Percentiles rank a stretch among this genome's conserved stretches.
phyloP scores from a whole-genome alignment of 129 eudicot species.

The Flaveria trinervia region DNA sequence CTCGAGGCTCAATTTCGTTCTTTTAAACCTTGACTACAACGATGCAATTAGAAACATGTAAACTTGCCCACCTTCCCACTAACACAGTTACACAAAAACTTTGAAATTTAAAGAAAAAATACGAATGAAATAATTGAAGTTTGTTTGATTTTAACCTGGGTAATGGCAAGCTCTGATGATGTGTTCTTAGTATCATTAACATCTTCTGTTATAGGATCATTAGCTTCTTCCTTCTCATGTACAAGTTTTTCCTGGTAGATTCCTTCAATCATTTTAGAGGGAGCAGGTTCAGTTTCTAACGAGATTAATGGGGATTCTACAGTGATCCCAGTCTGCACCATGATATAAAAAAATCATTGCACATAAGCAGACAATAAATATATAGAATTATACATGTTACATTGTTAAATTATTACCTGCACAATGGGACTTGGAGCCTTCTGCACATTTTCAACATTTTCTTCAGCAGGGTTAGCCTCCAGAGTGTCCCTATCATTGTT shows the following conservation, averaged over 20 bases:
- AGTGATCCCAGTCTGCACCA: slow-evolving; percentile 30
- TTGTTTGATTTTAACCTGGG: slow-evolving; percentile 31
- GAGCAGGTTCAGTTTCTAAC: slow-evolving; percentile 23
- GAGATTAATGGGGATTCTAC: slow-evolving; percentile 12
- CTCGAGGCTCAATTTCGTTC: too few species aligned
- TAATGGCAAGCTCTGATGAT: slow-evolving; percentile 31
- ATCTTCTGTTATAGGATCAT: slow-evolving; percentile 20
- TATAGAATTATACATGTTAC: slow-evolving; percentile 19
- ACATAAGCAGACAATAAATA: slow-evolving; percentile 14
- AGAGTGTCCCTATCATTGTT: not conserved
- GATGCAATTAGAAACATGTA: slow-evolving; percentile 18
- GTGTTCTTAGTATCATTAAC: slow-evolving; percentile 19
- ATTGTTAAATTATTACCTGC: slow-evolving; percentile 16
- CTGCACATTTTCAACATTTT: slow-evolving; percentile 17
- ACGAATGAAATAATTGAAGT: not conserved
- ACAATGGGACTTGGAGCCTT: not conserved
- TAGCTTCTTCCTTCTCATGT: slow-evolving; percentile 18
- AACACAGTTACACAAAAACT: not conserved
- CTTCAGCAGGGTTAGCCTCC: slow-evolving; percentile 26
- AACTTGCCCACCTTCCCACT: not conserved
- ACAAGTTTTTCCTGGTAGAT: slow-evolving; percentile 15
- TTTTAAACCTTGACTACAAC: not conserved
- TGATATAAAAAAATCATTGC: slow-evolving; percentile 14
- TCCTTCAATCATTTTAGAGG: slow-evolving; percentile 19
- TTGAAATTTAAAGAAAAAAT: not conserved